Evolutionary conservation across 805 yeast species (phyloP), one percentile per base, ranked within the genome.

Genomic region (Candida montana): DNA sequence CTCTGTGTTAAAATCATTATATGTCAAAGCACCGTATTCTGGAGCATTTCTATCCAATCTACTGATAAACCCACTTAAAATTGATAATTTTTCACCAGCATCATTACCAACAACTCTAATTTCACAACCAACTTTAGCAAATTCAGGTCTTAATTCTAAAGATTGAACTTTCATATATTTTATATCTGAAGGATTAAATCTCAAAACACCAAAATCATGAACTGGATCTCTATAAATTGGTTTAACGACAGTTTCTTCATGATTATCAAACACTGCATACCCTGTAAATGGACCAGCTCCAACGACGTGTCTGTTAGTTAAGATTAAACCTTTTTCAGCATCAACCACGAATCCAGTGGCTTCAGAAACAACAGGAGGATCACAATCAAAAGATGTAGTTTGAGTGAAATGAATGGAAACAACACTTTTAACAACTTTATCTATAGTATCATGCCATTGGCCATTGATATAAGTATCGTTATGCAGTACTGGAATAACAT

Each of bases 291-390:
- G 96, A 15, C 96, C 96, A 0, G 96, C 89, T 2, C 96, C 95
- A 32, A 89, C 96, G 37, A 90, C 97, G 57, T 90, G 97, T 57
- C 96, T 74, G 64, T 90, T 90, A 10, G 97, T 90, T 59, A 90
- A 70, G 47, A 90, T 88, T 45, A 89, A 76, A 13, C 97, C 97
- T 20, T 77, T 63, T 41, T 74, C 69, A 3, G 91, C 72, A 60
- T 90, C 97, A 10, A 90, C 96, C 6, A 90, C 88, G 61, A 90
- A 90, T 2, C 97, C 97, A 1, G 96, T 87, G n/a, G 96, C 97
- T 61, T 90, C 95, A 40, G 86, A 78, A 21, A 83, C 87, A 33
- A 81, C 62, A 1, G 95, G 82, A 3, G 79, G 64, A 52, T 90
- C 97, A 30, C 93, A 82, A 55, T 90, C 97, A 58, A 90, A 90